Percentiles rank a stretch among this genome's conserved stretches.
These are phyloP conservation scores for Syncephalastrum contaminatum DNA, from an alignment of 371 early-diverging fungal species.

Conservation along the genomic window DNA sequence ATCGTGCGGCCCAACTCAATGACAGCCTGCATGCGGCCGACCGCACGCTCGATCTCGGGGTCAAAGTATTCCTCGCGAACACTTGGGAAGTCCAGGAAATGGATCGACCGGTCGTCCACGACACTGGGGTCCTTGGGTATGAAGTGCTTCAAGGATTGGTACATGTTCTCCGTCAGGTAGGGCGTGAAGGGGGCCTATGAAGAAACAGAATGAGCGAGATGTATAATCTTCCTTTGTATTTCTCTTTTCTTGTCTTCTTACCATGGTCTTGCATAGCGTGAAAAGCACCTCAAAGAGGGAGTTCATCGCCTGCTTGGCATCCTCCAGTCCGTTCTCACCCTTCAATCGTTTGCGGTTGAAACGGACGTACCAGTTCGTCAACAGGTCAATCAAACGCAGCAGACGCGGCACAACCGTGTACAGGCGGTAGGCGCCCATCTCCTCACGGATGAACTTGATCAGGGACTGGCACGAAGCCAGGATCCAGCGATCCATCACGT, in stretches of 20 bases:
- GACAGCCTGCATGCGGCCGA: constrained; percentile 95
- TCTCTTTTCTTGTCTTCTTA: constrained; percentile 9
- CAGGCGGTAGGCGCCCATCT: constrained; percentile 96
- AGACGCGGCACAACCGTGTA: constrained; percentile 96
- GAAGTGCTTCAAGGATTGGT: constrained; percentile 86
- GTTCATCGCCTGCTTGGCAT: constrained; percentile 83
- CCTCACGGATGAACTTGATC: constrained; percentile 86
- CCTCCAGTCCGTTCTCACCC: constrained; percentile 90
- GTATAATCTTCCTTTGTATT: too few species aligned
- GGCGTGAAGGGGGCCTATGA: constrained; percentile 96
- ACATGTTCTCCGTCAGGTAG: constrained; percentile 98
- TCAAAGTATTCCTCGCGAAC: constrained; percentile 95
- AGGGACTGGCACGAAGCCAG: constrained; percentile 93
- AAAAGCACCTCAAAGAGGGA: constrained; percentile 94
- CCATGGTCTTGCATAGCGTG: constrained; percentile 92
- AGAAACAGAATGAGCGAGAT: neutral
- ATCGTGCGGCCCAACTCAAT: constrained; percentile 96
- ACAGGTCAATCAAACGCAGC: constrained; percentile 89
- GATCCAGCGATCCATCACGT: constrained; percentile 98
- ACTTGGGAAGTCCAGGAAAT: constrained; percentile 93
- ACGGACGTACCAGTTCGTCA: constrained; percentile 99
- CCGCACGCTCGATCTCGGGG: constrained; percentile 90
- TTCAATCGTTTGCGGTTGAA: constrained; percentile 98
- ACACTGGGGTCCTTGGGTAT: constrained; percentile 52
- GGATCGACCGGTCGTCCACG: constrained; percentile 85